Evolutionary conservation across 768 basidiomycete species (phyloP), one percentile per base, ranked within the genome.

Genomic region (Stropharia rugosoannulata): DNA sequence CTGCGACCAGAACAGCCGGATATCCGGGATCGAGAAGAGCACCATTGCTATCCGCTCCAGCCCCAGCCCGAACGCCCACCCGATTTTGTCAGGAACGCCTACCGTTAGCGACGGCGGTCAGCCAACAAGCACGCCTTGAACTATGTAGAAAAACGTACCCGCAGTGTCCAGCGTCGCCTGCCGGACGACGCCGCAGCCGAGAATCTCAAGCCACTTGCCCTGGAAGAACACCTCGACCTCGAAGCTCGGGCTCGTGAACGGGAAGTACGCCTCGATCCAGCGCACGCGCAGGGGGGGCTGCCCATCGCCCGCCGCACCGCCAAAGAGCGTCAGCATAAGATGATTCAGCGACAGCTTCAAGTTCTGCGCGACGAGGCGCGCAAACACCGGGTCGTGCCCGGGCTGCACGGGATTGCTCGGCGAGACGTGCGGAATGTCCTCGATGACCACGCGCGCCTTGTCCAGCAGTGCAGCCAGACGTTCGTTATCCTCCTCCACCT

Each of bases 261-360:
- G 97, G 73, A 99, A 98, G 66, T 90, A 93, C 2, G 96, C 93
- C 67, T 98, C 94, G 60, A 98, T 98, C 97, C 97, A 99, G 18
- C 97, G 79, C 25, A 99, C 89, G 59, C 83, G 79, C 58, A 99
- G 75, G 22, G 97, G 95, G 48, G 90, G 82, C 37, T 80, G 75
- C 15, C 74, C 75, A 19, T 32, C 29, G 6, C 29, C 29, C 81
- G 15, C 75, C 10, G 69, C 76, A 8, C 76, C 79, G 4, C 90
- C 90, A 68, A 98, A 98, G 25, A 99, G 74, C 51, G 80, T 78
- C 51, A 95, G 76, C 61, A 99, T 82, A 49, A 99, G 76, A 41
- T 85, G 82, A 66, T 98, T 98, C 65, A 99, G 75, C 18, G 89
- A 89, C 43, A 94, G 79, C 70, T 98, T 98, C 56, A 99, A 72